These are phyloP conservation scores for Effrenium voratum DNA, from an alignment of 73 alveolate genomes.

Conservation along the genomic window DNA sequence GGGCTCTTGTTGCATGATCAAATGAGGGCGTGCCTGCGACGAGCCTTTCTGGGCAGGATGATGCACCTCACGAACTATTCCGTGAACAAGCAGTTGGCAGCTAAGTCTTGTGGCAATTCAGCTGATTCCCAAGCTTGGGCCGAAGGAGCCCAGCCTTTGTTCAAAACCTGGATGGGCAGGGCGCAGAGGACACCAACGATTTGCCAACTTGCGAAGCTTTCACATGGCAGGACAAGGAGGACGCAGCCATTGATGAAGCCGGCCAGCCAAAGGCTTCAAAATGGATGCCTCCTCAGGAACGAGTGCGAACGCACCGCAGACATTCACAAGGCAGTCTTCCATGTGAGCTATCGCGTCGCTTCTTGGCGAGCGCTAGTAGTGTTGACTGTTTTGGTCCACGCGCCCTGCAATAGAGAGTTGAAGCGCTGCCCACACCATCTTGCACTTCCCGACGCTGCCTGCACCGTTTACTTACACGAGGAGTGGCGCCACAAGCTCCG, in stretches of 20 bases:
- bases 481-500: no score
- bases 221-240: constrained; percentile 65
- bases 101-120: not conserved
- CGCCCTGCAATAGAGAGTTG: no score
- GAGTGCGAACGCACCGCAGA: no score
- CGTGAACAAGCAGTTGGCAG: constrained; percentile 94
- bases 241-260: constrained; percentile 60
- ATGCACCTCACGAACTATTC: constrained; percentile 98
- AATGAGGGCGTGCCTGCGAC: constrained; percentile 44
- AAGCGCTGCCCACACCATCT: no score
- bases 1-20: no score
- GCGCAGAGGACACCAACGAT: constrained; percentile 34
- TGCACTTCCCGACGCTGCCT: no score
- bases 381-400: no score
- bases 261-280: constrained; percentile 92
- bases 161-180: constrained; percentile 85
- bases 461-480: no score
- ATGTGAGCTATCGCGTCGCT: no score
- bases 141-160: constrained; percentile 82
- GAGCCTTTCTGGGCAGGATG: constrained; percentile 96
- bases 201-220: not conserved
- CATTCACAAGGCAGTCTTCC: no score
- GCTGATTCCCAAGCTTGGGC: no score
- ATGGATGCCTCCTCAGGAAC: constrained; percentile 45
- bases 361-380: no score